Evolutionary conservation across 2,329 filamentous ascomycete species (phyloP).

Genomic region (Fusarium duplospermum): DNA sequence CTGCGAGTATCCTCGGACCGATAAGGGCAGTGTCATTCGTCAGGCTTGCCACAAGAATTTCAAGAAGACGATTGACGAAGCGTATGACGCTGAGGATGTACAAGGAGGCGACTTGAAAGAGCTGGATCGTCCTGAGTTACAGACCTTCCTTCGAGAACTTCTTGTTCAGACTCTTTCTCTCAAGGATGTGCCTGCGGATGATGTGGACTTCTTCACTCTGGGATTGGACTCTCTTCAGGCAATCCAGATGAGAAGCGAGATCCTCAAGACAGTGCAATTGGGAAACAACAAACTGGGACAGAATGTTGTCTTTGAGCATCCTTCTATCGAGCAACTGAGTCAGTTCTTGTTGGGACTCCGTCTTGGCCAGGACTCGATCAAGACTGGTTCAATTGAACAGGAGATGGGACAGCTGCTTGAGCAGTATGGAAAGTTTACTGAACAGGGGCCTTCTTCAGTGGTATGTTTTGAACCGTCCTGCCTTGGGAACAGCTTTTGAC

Average conservation of each 20-base stretch:
- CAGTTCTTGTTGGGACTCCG: slow-evolving; percentile 57
- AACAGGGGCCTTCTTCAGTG: not conserved
- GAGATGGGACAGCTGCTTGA: slow-evolving; percentile 39
- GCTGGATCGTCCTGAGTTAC: not conserved
- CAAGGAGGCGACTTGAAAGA: not conserved
- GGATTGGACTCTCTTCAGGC: slow-evolving; percentile 70
- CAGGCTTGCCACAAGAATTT: not conserved
- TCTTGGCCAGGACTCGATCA: slow-evolving; percentile 41
- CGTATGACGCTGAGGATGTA: not conserved
- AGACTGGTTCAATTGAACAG: slow-evolving; percentile 44
- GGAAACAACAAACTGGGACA: slow-evolving; percentile 59
- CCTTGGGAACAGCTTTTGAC: not conserved
- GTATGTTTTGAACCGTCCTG: not conserved
- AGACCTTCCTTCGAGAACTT: not conserved
- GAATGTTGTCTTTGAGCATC: slow-evolving; percentile 70
- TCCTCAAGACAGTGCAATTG: slow-evolving; percentile 63
- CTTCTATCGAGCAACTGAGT: slow-evolving; percentile 59
- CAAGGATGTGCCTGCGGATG: slow-evolving; percentile 32
- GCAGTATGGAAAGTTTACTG: slow-evolving; percentile 22
- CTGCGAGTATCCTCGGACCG: not conserved
- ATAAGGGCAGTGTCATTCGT: not conserved
- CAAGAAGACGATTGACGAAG: not conserved
- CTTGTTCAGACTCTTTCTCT: not conserved
- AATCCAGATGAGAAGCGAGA: slow-evolving; percentile 63
- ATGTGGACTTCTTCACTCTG: slow-evolving; percentile 67